phyloP scores from a whole-genome alignment of 352 stramenopile genomes.

The Pythium scleroteichum region DNA sequence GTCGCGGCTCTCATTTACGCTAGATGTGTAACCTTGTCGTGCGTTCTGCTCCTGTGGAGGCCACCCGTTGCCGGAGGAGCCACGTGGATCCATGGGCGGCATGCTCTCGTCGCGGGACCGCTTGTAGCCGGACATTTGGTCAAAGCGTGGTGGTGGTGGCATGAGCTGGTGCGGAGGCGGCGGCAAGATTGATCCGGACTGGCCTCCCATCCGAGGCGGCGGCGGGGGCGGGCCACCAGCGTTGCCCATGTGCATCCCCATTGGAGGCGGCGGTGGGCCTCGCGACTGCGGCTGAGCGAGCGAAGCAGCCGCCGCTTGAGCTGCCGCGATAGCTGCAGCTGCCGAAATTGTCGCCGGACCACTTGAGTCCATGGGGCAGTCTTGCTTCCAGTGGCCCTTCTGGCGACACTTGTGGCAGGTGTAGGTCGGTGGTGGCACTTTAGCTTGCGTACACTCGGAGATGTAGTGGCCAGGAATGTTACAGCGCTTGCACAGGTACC shows the following conservation, averaged over 20 bases:
- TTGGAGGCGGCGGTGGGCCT: conserved; percentile 17
- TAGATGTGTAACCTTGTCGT: conserved; percentile 19
- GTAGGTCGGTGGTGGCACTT: conserved; percentile 78
- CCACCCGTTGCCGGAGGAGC: neutral
- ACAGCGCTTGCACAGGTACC: conserved; percentile 87
- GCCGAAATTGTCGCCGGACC: conserved; percentile 41
- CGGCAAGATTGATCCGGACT: conserved; percentile 7
- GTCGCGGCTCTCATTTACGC: conserved; percentile 33
- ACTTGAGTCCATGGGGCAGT: conserved; percentile 69
- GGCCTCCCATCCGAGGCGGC: conserved; percentile 44
- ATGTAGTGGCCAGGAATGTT: conserved; percentile 87
- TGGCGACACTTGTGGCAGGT: conserved; percentile 88
- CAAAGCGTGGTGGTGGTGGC: conserved; percentile 24
- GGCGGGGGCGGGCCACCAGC: conserved; percentile 40
- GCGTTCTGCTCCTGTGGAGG: conserved; percentile 11
- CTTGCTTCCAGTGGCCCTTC: conserved; percentile 89
- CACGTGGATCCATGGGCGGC: neutral
- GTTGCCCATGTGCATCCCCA: conserved; percentile 22
- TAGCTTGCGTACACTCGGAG: conserved; percentile 82
- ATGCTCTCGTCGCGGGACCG: conserved; percentile 23
- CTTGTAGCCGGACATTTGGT: conserved; percentile 29
- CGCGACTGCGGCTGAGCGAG: conserved; percentile 14
- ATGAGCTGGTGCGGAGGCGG: conserved; percentile 25
- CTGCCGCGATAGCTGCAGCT: conserved; percentile 40
- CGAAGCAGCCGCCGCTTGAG: conserved; percentile 31